Conservation (phyloP, 1,284 basidiomycete genomes). For the Rugosomyces carneus region DNA sequence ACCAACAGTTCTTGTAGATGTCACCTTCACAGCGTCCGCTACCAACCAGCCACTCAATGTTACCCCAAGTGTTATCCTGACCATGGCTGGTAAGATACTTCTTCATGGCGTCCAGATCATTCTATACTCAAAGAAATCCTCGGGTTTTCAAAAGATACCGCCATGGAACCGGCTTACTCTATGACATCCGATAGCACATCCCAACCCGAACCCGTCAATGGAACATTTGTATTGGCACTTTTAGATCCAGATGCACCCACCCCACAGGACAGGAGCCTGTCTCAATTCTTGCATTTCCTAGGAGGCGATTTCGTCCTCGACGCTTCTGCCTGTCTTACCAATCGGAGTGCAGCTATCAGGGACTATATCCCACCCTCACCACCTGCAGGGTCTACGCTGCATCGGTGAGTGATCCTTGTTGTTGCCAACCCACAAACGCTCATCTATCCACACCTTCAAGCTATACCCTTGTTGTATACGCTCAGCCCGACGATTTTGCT, state of each 20-base stretch:
- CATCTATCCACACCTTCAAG: conserved; percentile 15
- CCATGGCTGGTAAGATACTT: conserved; percentile 34
- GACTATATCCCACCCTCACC: conserved; percentile 36
- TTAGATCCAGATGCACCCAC: conserved; percentile 47
- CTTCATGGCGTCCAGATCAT: background rate
- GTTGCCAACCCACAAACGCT: background rate
- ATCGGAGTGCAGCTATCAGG: conserved; percentile 36
- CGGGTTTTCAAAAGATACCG: conserved; percentile 27
- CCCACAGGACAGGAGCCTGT: conserved; percentile 33
- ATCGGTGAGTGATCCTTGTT: conserved; percentile 29
- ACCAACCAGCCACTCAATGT: conserved; percentile 26
- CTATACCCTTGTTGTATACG: conserved; percentile 31
- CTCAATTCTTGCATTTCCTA: conserved; percentile 41
- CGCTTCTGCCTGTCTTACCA: conserved; percentile 24
- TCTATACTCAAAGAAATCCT: background rate
- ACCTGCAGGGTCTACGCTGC: conserved; percentile 41
- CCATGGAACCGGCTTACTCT: conserved; percentile 31
- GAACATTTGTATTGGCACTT: conserved; percentile 37
- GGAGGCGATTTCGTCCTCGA: conserved; percentile 35
- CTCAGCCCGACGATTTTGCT: conserved; percentile 27
- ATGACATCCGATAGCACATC: conserved; percentile 25
- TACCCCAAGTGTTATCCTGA: conserved; percentile 33
- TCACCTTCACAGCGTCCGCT: conserved; percentile 31
- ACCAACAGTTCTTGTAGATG: conserved; percentile 29
- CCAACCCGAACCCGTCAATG: conserved; percentile 19